Base-by-base conservation (phyloP, 345 rosid genomes). In the Erodium maritimum region DNA sequence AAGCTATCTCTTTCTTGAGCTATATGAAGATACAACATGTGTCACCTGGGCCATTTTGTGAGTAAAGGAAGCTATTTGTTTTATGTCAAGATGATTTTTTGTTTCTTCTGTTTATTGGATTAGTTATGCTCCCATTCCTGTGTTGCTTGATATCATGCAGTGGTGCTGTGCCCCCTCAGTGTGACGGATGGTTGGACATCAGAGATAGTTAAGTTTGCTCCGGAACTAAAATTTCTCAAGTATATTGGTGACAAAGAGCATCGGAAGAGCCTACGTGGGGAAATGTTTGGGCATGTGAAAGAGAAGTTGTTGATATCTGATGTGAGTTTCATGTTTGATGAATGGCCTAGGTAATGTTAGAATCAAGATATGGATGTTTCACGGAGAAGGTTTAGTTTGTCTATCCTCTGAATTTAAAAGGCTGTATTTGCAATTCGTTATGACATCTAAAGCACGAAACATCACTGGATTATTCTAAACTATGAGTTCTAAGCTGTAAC, bases 151-250 rank as follows among this genome's bases (percentile, higher is more conserved):
- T 68, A 56, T 37, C 59, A 58, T 72, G 73, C 75, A 90, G 93
- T 90, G 82, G 84, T 87, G 29, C 57, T 90, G 53, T 90, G 93
- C 69, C 95, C 95, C 54, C 75, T 90, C 24, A 90, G 97, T 17
- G 95, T 90, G 63, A 85, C 81, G 12, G 95, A 83, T 73, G 87
- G 95, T 54, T 90, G 95, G 97, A 67, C 83, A 50, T 77, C 86
- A 20, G 89, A 90, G 78, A 80, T 83, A 42, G 69, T 50, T 64
- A 85, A 80, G 66, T 90, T 90, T 66, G 69, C 87, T 55, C 93
- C 95, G 37, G 73, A 65, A 56, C 63, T 90, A 33, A 56, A 73
- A 73, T 79, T 79, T 68, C 73, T 90, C 64, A 81, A 77, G 53
- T 90, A 87, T 77, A 82, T 90, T 29, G 97, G 97, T 17, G 88